Percentiles rank a stretch among this genome's conserved stretches.
Evolutionary conservation across 805 yeast genomes (phyloP).

Genomic region (Brettanomyces bruxellensis): DNA sequence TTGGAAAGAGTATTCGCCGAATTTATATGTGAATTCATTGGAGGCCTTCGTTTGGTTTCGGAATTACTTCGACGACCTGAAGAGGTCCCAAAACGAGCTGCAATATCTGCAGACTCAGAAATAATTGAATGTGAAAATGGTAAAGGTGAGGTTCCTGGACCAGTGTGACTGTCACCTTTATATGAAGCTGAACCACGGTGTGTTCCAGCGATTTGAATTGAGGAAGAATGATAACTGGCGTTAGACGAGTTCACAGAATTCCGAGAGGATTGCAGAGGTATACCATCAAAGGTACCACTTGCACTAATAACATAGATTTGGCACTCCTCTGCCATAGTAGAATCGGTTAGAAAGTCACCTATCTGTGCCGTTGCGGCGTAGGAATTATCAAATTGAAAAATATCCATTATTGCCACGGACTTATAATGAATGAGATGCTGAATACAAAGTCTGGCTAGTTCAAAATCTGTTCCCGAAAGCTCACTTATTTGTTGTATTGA

Average conservation of each 20-base stretch:
- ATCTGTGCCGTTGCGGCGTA: slow-evolving; percentile 85
- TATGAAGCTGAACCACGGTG: not conserved
- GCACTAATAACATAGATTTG: slow-evolving; percentile 64
- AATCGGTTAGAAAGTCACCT: slow-evolving; percentile 55
- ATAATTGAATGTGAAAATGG: not conserved
- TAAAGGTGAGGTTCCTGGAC: slow-evolving; percentile 1
- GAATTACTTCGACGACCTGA: not conserved
- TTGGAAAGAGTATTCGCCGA: not conserved
- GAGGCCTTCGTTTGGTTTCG: not conserved
- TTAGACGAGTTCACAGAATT: slow-evolving; percentile 17
- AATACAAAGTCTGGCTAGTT: slow-evolving; percentile 74
- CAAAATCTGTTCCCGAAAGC: slow-evolving; percentile 72
- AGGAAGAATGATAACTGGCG: slow-evolving; percentile 11
- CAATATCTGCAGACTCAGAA: not conserved
- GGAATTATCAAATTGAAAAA: slow-evolving; percentile 80
- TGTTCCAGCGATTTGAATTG: not conserved
- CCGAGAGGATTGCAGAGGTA: slow-evolving; percentile 26
- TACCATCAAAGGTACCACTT: slow-evolving; percentile 23
- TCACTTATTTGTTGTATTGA: slow-evolving; percentile 69
- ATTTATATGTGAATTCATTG: not conserved
- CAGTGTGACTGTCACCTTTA: not conserved
- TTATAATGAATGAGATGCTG: slow-evolving; percentile 87
- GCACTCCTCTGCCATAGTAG: slow-evolving; percentile 69
- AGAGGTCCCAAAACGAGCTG: not conserved
- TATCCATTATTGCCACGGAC: slow-evolving; percentile 73